Conservation (phyloP, 148 eudicot species). For the Heliamphora exappendiculata region DNA sequence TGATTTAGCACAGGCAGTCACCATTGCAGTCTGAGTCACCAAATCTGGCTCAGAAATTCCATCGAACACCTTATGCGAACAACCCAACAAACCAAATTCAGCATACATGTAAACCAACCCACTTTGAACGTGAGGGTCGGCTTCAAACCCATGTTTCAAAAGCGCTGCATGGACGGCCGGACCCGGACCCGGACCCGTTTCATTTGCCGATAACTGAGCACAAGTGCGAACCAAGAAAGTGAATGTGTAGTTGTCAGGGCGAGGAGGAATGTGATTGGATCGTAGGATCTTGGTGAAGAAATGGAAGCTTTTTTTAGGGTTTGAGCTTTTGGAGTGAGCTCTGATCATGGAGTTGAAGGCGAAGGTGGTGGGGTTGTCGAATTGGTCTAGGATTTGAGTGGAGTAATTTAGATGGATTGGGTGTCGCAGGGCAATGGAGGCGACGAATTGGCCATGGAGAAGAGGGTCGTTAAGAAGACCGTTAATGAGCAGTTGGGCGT, state of each 20-base stretch:
- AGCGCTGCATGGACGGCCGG: constrained; percentile 3
- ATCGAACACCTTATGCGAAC: constrained; percentile 1
- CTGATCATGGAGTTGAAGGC: constrained; percentile 23
- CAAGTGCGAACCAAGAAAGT: constrained; percentile 26
- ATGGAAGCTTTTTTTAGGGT: constrained; percentile 15
- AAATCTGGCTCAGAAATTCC: constrained; percentile 7
- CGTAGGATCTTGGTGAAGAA: constrained; percentile 9
- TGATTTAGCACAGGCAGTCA: constrained; percentile 4
- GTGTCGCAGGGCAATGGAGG: constrained; percentile 28
- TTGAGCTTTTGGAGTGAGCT: constrained; percentile 17
- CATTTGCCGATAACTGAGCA: background rate
- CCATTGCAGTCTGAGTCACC: constrained; percentile 9
- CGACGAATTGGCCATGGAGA: constrained; percentile 21
- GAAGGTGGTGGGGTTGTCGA: constrained; percentile 8
- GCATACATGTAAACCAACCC: constrained; percentile 15
- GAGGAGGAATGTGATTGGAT: background rate
- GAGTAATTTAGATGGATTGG: constrained; percentile 21
- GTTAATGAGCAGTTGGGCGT: constrained; percentile 23
- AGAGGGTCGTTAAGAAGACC: constrained; percentile 18
- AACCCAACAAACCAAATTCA: background rate
- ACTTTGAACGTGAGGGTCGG: constrained; percentile 23
- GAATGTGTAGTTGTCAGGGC: constrained; percentile 24
- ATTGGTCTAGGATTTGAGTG: constrained; percentile 12
- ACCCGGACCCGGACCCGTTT: constrained; percentile 10
- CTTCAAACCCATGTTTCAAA: constrained; percentile 14